These are phyloP conservation scores for Lycium barbarum DNA, from an alignment of 257 asterid genomes.

Conservation along the genomic window DNA sequence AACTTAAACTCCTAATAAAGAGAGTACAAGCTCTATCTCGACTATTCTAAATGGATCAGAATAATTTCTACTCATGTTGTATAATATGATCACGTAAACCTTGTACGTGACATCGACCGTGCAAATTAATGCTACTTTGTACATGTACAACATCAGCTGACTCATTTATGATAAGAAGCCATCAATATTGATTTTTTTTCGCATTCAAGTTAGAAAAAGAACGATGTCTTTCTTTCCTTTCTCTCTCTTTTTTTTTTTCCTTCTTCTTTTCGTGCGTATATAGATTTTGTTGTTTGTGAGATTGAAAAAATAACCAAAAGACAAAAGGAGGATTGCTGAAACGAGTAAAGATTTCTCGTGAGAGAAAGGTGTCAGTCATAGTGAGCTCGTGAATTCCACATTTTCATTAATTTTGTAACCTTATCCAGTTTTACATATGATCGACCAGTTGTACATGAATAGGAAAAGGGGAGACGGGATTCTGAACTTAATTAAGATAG, in stretches of 20 bases:
- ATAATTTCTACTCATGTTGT: background rate
- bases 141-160: background rate
- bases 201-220: background rate
- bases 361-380: slow-evolving; percentile 28
- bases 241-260: background rate
- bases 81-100: background rate
- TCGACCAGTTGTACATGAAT: background rate
- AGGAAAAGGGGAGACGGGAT: background rate
- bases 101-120: background rate
- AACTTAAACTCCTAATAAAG: no score
- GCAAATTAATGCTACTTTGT: background rate
- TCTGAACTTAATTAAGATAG: no score
- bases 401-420: background rate
- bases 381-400: slow-evolving; percentile 35
- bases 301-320: background rate
- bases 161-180: slow-evolving; percentile 16
- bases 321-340: background rate
- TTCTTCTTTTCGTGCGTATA: background rate
- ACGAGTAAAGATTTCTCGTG: slow-evolving; percentile 32
- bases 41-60: no score
- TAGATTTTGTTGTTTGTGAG: background rate
- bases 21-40: no score
- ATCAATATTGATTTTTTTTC: background rate
- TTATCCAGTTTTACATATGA: background rate
- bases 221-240: background rate